Evolutionary conservation across 176 grass and related monocot genomes (phyloP).

Genomic region (Carex pumila): DNA sequence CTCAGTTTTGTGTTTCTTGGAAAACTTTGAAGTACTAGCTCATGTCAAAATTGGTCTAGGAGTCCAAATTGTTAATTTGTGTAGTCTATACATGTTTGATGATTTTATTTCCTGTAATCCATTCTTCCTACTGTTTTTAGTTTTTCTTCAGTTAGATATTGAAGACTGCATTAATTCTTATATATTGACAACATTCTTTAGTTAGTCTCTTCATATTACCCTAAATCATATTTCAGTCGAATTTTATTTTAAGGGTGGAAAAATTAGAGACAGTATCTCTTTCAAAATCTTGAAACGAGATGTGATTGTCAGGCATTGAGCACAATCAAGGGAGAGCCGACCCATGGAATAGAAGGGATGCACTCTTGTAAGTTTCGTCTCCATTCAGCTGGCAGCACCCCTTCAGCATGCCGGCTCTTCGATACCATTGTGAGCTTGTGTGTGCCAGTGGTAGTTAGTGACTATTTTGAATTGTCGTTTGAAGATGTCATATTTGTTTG

Average conservation of each 20-base stretch:
- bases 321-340: constrained; percentile 69
- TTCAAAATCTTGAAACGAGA: constrained; percentile 76
- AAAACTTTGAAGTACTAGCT: not conserved
- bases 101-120: not conserved
- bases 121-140: not conserved
- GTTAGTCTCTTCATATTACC: not conserved
- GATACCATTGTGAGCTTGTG: constrained; percentile 77
- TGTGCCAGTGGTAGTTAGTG: constrained; percentile 70
- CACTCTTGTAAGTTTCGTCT: constrained; percentile 84
- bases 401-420: constrained; percentile 65
- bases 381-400: constrained; percentile 82
- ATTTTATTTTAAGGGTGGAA: constrained; percentile 45
- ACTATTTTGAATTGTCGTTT: constrained; percentile 65
- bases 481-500: constrained; percentile 76
- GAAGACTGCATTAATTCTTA: not conserved
- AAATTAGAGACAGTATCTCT: constrained; percentile 58
- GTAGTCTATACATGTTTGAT: not conserved
- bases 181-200: not conserved
- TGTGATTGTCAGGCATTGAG: constrained; percentile 74
- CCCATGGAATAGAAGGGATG: constrained; percentile 65
- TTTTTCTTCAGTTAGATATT: not conserved
- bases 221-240: not conserved
- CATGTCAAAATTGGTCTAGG: not conserved
- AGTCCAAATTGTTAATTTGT: not conserved
- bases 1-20: not conserved